phyloP scores from a whole-genome alignment of 306 rosid genomes.

The Nissolia schottii region DNA sequence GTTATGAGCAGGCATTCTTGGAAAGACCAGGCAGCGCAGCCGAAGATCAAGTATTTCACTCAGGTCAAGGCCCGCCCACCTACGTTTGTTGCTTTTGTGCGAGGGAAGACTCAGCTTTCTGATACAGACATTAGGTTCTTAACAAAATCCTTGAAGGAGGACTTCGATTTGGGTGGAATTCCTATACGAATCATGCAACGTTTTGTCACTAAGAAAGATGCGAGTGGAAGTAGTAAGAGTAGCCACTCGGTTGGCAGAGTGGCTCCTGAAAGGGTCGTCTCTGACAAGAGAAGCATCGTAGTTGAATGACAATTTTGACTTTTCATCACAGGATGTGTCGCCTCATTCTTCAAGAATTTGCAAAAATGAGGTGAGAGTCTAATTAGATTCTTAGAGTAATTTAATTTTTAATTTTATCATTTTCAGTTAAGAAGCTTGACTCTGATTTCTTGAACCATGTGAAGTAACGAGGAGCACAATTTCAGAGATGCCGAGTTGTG shows the following conservation, averaged over 20 bases:
- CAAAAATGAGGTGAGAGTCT: not conserved
- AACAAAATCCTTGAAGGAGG: slow-evolving; percentile 87
- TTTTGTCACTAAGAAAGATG: slow-evolving; percentile 39
- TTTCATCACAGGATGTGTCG: not conserved
- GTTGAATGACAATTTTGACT: slow-evolving; percentile 27
- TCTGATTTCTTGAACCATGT: not conserved
- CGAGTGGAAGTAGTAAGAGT: slow-evolving; percentile 37
- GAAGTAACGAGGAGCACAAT: not conserved
- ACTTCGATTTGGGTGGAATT: slow-evolving; percentile 93
- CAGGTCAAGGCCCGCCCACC: slow-evolving; percentile 98
- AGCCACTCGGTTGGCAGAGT: slow-evolving; percentile 24
- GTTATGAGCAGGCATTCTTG: slow-evolving; percentile 98
- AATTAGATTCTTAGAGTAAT: not conserved
- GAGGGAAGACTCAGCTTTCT: slow-evolving; percentile 68
- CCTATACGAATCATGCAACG: slow-evolving; percentile 89
- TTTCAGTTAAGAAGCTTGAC: not conserved
- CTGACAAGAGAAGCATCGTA: slow-evolving; percentile 64
- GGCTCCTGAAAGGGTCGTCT: slow-evolving; percentile 37
- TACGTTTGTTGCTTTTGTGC: slow-evolving; percentile 78
- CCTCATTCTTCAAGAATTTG: slow-evolving; percentile 4
- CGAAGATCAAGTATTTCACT: slow-evolving; percentile 87
- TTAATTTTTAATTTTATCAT: not conserved
- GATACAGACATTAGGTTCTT: slow-evolving; percentile 77
- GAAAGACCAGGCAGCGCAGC: slow-evolving; percentile 91
- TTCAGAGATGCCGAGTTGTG: not conserved